These are phyloP conservation scores for Cytospora chrysosperma DNA, from an alignment of 2,329 filamentous ascomycete genomes.

Conservation along the genomic window DNA sequence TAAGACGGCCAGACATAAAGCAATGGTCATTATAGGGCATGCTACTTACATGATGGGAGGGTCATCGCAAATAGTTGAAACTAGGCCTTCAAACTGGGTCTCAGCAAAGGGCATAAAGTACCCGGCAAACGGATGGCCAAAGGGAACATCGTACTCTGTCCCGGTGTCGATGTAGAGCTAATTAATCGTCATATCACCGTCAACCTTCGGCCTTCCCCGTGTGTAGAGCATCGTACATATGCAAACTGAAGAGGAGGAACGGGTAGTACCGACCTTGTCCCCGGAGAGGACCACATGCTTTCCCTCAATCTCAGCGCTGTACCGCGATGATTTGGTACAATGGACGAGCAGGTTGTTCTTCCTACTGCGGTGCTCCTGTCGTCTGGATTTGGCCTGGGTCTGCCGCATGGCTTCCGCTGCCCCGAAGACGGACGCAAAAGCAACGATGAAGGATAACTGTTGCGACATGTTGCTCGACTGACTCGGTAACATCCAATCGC, in stretches of 20 bases:
- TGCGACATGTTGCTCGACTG: slow-evolving; percentile 11
- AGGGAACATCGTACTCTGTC: slow-evolving; percentile 29
- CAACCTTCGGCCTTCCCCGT: slow-evolving; percentile 1
- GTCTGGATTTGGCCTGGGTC: slow-evolving; percentile 44
- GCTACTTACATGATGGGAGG: slow-evolving; percentile 41
- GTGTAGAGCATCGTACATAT: not conserved
- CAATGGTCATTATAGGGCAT: too few species aligned
- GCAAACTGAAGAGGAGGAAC: not conserved
- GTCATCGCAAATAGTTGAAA: slow-evolving; percentile 48
- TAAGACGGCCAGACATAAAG: not conserved
- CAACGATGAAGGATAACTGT: slow-evolving; percentile 36
- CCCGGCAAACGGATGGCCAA: slow-evolving; percentile 53
- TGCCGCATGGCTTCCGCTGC: slow-evolving; percentile 47
- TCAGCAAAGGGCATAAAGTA: slow-evolving; percentile 60
- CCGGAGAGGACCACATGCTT: slow-evolving; percentile 45
- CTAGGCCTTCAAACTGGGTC: slow-evolving; percentile 44
- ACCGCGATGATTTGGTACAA: slow-evolving; percentile 46
- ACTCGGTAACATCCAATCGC: slow-evolving; percentile 1
- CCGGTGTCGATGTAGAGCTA: slow-evolving; percentile 49
- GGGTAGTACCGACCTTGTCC: slow-evolving; percentile 35
- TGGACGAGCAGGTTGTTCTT: slow-evolving; percentile 49
- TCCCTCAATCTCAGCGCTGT: slow-evolving; percentile 43
- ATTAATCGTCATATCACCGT: slow-evolving; percentile 21
- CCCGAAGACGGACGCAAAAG: slow-evolving; percentile 45
- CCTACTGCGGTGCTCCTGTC: slow-evolving; percentile 47